Evolutionary conservation across 345 rosid genomes (phyloP).

Genomic region (Pistacia atlantica): DNA sequence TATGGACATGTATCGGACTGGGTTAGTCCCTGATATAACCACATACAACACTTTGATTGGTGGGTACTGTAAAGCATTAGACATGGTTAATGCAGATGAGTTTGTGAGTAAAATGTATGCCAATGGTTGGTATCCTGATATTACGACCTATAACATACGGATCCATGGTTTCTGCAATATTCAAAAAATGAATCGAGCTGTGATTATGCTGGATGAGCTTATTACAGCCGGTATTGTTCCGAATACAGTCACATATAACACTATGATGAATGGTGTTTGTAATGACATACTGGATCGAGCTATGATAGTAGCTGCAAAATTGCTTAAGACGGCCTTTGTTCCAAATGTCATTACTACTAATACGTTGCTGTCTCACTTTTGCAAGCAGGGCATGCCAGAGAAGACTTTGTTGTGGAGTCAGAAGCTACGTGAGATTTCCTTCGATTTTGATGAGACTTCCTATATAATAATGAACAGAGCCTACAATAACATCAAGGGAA

Average conservation of each 20-base stretch:
- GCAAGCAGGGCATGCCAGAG: conserved; percentile 73
- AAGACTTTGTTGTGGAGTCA: conserved; percentile 64
- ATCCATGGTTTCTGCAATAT: conserved; percentile 53
- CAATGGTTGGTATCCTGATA: conserved; percentile 61
- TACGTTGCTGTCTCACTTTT: conserved; percentile 55
- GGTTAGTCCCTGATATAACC: conserved; percentile 62
- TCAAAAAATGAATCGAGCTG: conserved; percentile 53
- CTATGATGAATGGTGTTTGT: conserved; percentile 57
- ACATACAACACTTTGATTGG: conserved; percentile 72
- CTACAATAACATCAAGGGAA: conserved; percentile 25
- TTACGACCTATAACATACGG: conserved; percentile 57
- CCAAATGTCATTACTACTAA: conserved; percentile 64
- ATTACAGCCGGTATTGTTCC: conserved; percentile 58
- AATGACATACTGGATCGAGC: conserved; percentile 59
- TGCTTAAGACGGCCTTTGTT: conserved; percentile 73
- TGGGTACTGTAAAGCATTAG: conserved; percentile 58
- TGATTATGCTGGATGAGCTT: conserved; percentile 54
- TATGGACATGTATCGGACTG: conserved; percentile 45
- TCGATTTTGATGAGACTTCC: conserved; percentile 62
- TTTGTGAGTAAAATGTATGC: conserved; percentile 47
- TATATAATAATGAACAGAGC: conserved; percentile 52
- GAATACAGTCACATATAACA: conserved; percentile 72
- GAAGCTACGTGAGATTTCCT: conserved; percentile 61
- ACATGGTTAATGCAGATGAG: conserved; percentile 51
- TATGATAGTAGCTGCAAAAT: conserved; percentile 59